Percentiles rank a stretch among this genome's conserved stretches.
These are phyloP conservation scores for Meripilus lineatus DNA, from an alignment of 1,284 basidiomycete species.

Conservation along the genomic window DNA sequence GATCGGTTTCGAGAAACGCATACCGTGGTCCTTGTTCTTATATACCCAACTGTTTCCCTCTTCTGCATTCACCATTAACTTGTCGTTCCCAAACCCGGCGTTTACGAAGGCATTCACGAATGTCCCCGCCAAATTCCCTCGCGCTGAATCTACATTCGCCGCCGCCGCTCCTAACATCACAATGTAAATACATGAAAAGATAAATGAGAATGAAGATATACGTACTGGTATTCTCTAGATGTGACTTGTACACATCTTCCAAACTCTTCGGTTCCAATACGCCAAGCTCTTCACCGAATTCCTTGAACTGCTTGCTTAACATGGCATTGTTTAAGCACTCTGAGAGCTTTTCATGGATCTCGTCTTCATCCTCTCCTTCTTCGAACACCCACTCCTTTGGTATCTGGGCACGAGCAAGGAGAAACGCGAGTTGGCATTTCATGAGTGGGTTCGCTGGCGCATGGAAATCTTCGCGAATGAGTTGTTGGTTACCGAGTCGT, in stretches of 20 bases:
- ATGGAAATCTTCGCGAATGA: constrained; percentile 84
- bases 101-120: constrained; percentile 99
- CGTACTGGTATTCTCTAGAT: constrained; percentile 85
- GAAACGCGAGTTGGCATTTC: constrained; percentile 94
- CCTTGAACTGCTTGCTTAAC: constrained; percentile 82
- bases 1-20: constrained; percentile 15
- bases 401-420: constrained; percentile 90
- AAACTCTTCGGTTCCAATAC: constrained; percentile 88
- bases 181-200: background rate
- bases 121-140: constrained; percentile 92
- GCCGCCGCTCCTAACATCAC: constrained; percentile 46
- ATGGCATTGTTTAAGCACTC: constrained; percentile 84
- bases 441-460: constrained; percentile 87
- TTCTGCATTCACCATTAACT: constrained; percentile 94
- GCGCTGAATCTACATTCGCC: constrained; percentile 86
- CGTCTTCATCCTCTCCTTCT: constrained; percentile 58
- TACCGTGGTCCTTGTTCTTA: constrained; percentile 98
- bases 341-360: constrained; percentile 79
- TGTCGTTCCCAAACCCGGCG: constrained; percentile 98
- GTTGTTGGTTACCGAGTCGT: constrained; percentile 76
- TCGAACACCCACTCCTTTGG: constrained; percentile 81
- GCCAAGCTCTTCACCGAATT: constrained; percentile 93
- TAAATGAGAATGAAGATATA: constrained; percentile 12
- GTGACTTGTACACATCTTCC: constrained; percentile 97
- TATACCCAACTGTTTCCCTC: constrained; percentile 99